Conservation (phyloP, 176 grass and related monocot genomes). For the Poa pratensis region DNA sequence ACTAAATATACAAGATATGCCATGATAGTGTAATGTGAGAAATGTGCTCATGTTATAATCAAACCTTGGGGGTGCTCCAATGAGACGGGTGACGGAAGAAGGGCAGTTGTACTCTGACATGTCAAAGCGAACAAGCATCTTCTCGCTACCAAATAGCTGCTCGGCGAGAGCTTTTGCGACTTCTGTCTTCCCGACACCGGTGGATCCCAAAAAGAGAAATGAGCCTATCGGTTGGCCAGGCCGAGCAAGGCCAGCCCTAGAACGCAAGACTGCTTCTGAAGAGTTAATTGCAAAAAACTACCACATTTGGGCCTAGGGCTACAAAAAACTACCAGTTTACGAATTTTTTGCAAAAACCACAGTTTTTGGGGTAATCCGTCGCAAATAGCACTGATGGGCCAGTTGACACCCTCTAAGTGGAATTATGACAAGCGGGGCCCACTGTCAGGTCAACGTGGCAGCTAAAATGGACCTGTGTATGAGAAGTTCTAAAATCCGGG, state of each 20-base stretch:
- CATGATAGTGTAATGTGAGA: neutral
- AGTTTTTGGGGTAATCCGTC: too few species aligned
- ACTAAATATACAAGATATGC: neutral
- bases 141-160: constrained; percentile 34
- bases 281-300: too few species aligned
- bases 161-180: constrained; percentile 50
- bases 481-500: too few species aligned
- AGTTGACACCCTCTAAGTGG: too few species aligned
- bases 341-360: too few species aligned
- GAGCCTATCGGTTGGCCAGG: constrained; percentile 30
- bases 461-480: too few species aligned
- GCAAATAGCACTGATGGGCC: too few species aligned
- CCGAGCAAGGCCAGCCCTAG: constrained; percentile 34
- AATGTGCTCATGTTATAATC: neutral
- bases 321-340: too few species aligned
- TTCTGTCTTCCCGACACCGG: constrained; percentile 55
- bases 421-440: too few species aligned
- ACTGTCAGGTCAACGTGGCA: too few species aligned
- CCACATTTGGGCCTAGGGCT: too few species aligned
- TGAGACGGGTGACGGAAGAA: constrained; percentile 31
- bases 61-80: constrained; percentile 48
- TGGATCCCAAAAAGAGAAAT: constrained; percentile 47
- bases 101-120: constrained; percentile 44
- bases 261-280: constrained; percentile 37
- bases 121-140: constrained; percentile 40